Evolutionary conservation across 208 protist genomes (phyloP), one percentile per base, ranked within the genome.

Genomic region (Angomonas deanei): DNA sequence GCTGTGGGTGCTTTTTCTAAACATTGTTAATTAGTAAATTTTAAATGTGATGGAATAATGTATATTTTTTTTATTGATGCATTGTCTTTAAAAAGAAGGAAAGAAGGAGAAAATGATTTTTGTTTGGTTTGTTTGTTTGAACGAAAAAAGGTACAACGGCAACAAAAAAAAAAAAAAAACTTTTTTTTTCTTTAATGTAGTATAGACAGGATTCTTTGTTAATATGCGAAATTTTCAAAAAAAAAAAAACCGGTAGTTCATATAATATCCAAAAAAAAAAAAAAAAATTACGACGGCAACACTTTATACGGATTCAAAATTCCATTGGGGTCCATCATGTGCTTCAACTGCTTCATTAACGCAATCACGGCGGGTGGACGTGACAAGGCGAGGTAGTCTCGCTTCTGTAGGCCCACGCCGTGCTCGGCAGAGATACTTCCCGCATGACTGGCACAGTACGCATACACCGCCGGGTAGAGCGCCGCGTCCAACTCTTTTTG

Each of bases 271-370:
- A 53, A 30, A 67, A 60, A 17, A 28, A 63, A 49, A 63, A 63
- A 23, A 57, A 55, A 0, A 33, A 15, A 57, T 10, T 36, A 64
- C 1, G 26, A 64, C 2, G 76, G 82, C 19, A 97, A 63, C 19
- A 97, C 78, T 72, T 98, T 98, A 74, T 97, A 95, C 1, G 96
- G 97, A 75, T 99, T 98, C 34, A 99, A 73, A 64, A 99, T 98
- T 21, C 88, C 84, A 33, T 97, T 94, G 11, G 97, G 97, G 70
- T 99, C 97, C 60, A 98, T 88, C 49, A 88, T 58, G 15, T 53
- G 17, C 78, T 98, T 98, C 32, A 98, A 59, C 3, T 36, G 54
- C 38, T 70, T 67, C 97, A 99, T 99, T 30, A 97, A 39, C 6
- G 75, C 59, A 26, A 99, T 91, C 3, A 81, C 60, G n/a, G 50